Percentiles rank a stretch among this genome's conserved stretches.
phyloP scores from a whole-genome alignment of 1,284 basidiomycete species.

The Cryptococcus floricola region DNA sequence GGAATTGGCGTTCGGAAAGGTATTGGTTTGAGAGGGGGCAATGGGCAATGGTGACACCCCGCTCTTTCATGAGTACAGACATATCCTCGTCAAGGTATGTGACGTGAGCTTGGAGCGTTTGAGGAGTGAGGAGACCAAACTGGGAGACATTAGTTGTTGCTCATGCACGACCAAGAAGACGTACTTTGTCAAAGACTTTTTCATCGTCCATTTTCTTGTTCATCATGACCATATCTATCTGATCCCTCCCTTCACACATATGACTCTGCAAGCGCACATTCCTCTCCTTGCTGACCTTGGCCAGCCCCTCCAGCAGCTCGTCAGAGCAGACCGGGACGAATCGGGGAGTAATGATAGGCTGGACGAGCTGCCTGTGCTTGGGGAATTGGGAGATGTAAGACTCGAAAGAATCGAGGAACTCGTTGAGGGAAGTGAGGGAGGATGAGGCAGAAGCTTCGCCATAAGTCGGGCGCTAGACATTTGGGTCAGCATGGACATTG shows the following conservation, averaged over 20 bases:
- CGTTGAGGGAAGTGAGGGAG: constrained; percentile 55
- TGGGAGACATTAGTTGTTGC: constrained; percentile 34
- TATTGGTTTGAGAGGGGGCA: constrained; percentile 82
- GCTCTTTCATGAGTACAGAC: constrained; percentile 55
- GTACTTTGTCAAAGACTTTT: constrained; percentile 65
- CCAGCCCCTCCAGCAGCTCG: constrained; percentile 60
- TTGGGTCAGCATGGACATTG: background rate
- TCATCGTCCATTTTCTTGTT: constrained; percentile 64
- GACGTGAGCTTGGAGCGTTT: constrained; percentile 77
- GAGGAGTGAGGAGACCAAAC: constrained; percentile 57
- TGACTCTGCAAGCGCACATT: constrained; percentile 66
- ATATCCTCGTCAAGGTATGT: constrained; percentile 62
- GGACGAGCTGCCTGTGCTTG: constrained; percentile 56
- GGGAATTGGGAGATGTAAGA: constrained; percentile 51
- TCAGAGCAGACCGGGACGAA: constrained; percentile 77
- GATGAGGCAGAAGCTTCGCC: constrained; percentile 57
- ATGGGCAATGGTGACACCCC: constrained; percentile 66
- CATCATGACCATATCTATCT: constrained; percentile 64
- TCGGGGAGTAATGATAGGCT: constrained; percentile 75
- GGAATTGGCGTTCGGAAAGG: constrained; percentile 70
- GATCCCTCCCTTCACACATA: constrained; percentile 68
- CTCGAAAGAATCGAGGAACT: constrained; percentile 59
- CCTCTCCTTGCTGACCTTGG: constrained; percentile 53
- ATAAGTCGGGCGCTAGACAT: constrained; percentile 59
- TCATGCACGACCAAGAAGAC: constrained; percentile 36